Conservation (phyloP, 2,329 filamentous ascomycete species). For the Beauveria caledonica region DNA sequence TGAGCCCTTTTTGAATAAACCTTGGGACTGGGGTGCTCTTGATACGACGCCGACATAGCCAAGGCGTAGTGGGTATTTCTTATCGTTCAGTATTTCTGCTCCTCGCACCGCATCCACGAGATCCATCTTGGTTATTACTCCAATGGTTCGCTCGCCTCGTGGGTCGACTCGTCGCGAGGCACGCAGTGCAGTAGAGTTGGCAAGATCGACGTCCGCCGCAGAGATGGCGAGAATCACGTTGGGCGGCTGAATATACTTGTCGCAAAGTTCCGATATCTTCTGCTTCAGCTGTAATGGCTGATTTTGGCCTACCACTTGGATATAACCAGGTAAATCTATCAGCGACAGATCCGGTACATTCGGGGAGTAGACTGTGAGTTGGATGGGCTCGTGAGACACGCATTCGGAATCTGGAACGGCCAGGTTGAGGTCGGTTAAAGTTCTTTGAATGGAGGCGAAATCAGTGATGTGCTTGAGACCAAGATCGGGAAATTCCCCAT, state of each 20-base stretch:
- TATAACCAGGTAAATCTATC: constrained; percentile 95
- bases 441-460: constrained; percentile 86
- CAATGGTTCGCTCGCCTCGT: constrained; percentile 89
- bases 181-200: constrained; percentile 87
- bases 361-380: constrained; percentile 89
- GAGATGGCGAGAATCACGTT: constrained; percentile 97
- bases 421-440: constrained; percentile 87
- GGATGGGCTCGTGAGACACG: constrained; percentile 93
- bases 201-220: constrained; percentile 91
- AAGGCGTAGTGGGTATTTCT: constrained; percentile 87
- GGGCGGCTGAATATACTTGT: constrained; percentile 94
- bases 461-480: constrained; percentile 85
- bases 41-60: constrained; percentile 95
- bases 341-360: constrained; percentile 92
- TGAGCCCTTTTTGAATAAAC: constrained; percentile 76
- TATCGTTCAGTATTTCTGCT: constrained; percentile 69
- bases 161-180: constrained; percentile 90
- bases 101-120: constrained; percentile 80
- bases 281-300: constrained; percentile 89
- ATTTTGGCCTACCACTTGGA: constrained; percentile 86
- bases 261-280: constrained; percentile 91
- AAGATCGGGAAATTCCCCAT: constrained; percentile 91
- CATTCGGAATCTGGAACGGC: constrained; percentile 87
- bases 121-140: constrained; percentile 99
- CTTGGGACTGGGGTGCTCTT: constrained; percentile 59